phyloP scores from a whole-genome alignment of 2,329 filamentous ascomycete species.

The Aphanocladium album region DNA sequence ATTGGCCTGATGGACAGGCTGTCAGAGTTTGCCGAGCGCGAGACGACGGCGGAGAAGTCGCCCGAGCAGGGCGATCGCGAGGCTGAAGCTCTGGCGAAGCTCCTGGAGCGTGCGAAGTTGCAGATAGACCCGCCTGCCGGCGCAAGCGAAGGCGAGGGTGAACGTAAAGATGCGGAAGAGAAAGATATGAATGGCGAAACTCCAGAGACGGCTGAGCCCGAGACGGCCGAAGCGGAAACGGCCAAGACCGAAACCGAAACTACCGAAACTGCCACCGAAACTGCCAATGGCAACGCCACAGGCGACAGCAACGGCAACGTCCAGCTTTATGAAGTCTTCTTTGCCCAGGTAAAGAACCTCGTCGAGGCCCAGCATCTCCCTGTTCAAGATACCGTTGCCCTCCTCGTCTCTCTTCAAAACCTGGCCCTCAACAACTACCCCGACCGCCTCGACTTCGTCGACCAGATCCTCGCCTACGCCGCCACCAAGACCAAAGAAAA shows the following conservation, averaged over 20 bases:
- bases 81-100: constrained; percentile 71
- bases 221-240: constrained; percentile 27
- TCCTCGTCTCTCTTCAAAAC: constrained; percentile 90
- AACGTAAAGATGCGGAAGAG: constrained; percentile 24
- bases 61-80: constrained; percentile 74
- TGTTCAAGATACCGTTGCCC: constrained; percentile 89
- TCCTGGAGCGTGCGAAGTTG: constrained; percentile 66
- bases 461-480: constrained; percentile 87
- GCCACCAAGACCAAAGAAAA: constrained; percentile 82
- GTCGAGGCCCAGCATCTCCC: constrained; percentile 87
- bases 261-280: constrained; percentile 39
- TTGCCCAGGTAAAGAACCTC: constrained; percentile 88
- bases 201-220: constrained; percentile 11
- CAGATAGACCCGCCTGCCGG: no score
- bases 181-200: constrained; percentile 18
- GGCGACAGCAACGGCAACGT: constrained; percentile 56
- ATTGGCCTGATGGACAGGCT: constrained; percentile 96
- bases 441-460: constrained; percentile 85
- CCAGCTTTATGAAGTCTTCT: constrained; percentile 95
- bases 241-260: constrained; percentile 29
- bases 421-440: constrained; percentile 95
- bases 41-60: constrained; percentile 65
- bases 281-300: constrained; percentile 35
- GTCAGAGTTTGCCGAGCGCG: constrained; percentile 89
- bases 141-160: constrained; percentile 30